A percentile compares a stretch with the other conserved stretches of the same genome.
These are phyloP conservation scores for Paecilomyces fulvus DNA, from an alignment of 2,329 filamentous ascomycete species.

Conservation along the genomic window DNA sequence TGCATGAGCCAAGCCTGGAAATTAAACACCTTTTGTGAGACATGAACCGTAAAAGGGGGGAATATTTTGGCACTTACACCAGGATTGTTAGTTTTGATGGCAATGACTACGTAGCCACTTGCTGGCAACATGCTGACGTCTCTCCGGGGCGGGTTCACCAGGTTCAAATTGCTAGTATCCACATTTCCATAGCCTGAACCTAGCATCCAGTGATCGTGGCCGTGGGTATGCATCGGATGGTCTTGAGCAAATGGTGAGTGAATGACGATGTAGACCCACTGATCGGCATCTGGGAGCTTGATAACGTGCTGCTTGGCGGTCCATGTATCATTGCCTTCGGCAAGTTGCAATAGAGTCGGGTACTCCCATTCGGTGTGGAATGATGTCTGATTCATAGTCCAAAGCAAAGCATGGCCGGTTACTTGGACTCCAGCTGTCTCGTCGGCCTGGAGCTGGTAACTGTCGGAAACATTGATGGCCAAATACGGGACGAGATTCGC, in stretches of 20 bases:
- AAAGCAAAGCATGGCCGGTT: not conserved
- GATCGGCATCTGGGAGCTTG: not conserved
- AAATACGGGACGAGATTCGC: not conserved
- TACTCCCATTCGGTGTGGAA: not conserved
- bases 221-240: not conserved
- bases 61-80: not conserved
- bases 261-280: not conserved
- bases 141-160: not conserved
- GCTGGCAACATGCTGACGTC: not conserved
- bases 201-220: not conserved
- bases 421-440: not conserved
- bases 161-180: not conserved
- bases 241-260: not conserved
- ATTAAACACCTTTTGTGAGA: not conserved
- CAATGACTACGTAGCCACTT: not conserved
- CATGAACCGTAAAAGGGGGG: not conserved
- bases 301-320: not conserved
- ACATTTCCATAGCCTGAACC: not conserved
- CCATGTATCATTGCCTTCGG: not conserved
- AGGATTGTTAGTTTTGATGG: not conserved
- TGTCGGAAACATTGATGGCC: not conserved
- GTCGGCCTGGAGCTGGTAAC: not conserved
- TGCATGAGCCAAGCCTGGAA: not conserved
- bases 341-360: not conserved
- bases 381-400: not conserved